Base-by-base conservation (phyloP, 2,329 filamentous ascomycete genomes). In the Cladophialophora immunda region DNA sequence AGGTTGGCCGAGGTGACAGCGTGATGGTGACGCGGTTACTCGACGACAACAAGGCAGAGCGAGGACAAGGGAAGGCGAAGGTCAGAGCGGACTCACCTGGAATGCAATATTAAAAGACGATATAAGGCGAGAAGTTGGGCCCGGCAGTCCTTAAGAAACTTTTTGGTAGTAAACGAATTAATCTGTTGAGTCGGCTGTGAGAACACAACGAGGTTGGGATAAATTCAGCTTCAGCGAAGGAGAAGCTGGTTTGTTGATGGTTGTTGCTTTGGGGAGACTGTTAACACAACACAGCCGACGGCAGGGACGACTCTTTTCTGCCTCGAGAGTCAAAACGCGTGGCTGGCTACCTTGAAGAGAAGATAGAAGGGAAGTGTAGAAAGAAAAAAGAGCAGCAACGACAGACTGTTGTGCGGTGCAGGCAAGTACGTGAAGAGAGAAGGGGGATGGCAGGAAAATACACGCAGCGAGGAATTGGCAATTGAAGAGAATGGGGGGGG, bases 371-470 rank as follows among this genome's bases (percentile, higher is more conserved):
- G 45, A 54, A 61, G 47, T 25, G 45, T 50, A 38, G 52, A 53
- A 61, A 53, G 45, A 38, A 53, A 61, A 59, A 71, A 69, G 78
- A 79, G 75, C 77, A 79, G 74, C 75, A 78, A 69, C 71, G 65
- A 71, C 71, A 74, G 72, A 71, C 69, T 73, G 41, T 52, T 61
- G 72, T 58, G 38, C 29, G 27, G 60, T 41, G 70, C 32, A 65
- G 58, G 70, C 70, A 69, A 69, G 69, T 65, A 70, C 75, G 75
- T 73, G 75, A 76, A 70, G 70, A 70, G 70, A 78, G 76, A 75
- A 72, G 72, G 62, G 54, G 67, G 65, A 66, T 65, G 68, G 68
- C 65, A 68, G 66, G 56, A 67, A 72, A 69, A 65, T 60, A 68
- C 45, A 61, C 58, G 58, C 58, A 8, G 58, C 19, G 60, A 61